Evolutionary conservation across 2,329 filamentous ascomycete genomes (phyloP).

Genomic region (Orbilia javanica): DNA sequence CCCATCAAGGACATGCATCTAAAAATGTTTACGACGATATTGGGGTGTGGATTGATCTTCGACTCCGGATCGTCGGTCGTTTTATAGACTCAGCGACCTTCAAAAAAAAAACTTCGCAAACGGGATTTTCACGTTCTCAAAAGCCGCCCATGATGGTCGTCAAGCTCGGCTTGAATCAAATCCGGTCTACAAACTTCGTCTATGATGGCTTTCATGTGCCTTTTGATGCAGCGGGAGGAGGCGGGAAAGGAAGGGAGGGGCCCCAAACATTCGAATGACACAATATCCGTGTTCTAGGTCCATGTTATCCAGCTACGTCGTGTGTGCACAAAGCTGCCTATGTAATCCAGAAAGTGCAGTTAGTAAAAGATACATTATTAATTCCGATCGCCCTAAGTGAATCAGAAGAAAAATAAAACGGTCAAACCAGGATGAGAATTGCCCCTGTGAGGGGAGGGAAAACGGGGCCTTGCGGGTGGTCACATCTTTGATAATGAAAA

Average conservation of each 20-base stretch:
- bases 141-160: constrained; percentile 1
- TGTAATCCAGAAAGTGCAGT: not conserved
- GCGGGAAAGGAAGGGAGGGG: not conserved
- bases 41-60: not conserved
- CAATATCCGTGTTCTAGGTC: constrained; percentile 8
- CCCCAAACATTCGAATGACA: constrained; percentile 5
- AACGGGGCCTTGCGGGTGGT: constrained; percentile 10
- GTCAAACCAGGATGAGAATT: not conserved
- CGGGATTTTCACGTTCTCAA: constrained; percentile 5
- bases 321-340: not conserved
- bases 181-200: not conserved
- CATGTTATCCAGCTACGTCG: not conserved
- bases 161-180: constrained; percentile 32
- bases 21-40: not conserved
- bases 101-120: constrained; percentile 2
- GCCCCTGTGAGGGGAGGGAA: not conserved
- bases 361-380: not conserved
- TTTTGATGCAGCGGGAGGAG: constrained; percentile 6
- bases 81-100: constrained; percentile 20
- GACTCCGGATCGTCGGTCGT: constrained; percentile 16
- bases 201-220: constrained; percentile 32
- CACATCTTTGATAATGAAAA: not conserved
- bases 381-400: not conserved
- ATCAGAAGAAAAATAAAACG: not conserved
- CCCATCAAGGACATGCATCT: not conserved